Evolutionary conservation across 2,329 filamentous ascomycete species (phyloP), one percentile per base, ranked within the genome.

Genomic region (Drechmeria coniospora): DNA sequence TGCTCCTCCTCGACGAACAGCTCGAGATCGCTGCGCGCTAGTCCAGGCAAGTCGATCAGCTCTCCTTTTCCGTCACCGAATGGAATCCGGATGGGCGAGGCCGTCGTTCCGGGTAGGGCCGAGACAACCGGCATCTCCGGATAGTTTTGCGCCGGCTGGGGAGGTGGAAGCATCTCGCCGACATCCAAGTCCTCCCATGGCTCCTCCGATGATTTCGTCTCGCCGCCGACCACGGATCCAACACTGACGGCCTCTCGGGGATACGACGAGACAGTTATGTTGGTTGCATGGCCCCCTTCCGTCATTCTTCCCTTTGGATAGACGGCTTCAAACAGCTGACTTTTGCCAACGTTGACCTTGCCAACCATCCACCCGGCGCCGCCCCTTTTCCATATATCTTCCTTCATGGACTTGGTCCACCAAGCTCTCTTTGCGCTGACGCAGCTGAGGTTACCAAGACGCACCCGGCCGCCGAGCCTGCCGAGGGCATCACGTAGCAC

Each of bases 291-390:
- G 17, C 35, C 41, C 5, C 23, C 26, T 8, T 43, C 38, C 32
- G 54, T 60, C 55, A 62, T 65, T 20, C 63, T 63, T 15, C 73
- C 74, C 61, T 79, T 87, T 4, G 92, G 87, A 43, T 86, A 93
- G 6, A 94, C 73, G 4, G 74, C 69, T 40, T 90, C 76, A 34
- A 95, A 92, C 2, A 98, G 66, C 45, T 79, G 78, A 42, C 87
- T 95, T 55, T 98, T 98, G 15, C 90, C 92, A 3, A 95, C 92
- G 46, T 98, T 98, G 36, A 84, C 83, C 52, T 93, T 95, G n/a
- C 90, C 90, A 3, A 98, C 79, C 63, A 98, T 76, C 87, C 90
- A 98, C 11, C 80, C 77, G 11, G 76, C 90, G 4, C 87, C 87
- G 4, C 83, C 84, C 26, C 81, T 70, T 23, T 74, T 57, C 66